Conservation (phyloP, 176 grass and related monocot genomes). For the Carex pumila region DNA sequence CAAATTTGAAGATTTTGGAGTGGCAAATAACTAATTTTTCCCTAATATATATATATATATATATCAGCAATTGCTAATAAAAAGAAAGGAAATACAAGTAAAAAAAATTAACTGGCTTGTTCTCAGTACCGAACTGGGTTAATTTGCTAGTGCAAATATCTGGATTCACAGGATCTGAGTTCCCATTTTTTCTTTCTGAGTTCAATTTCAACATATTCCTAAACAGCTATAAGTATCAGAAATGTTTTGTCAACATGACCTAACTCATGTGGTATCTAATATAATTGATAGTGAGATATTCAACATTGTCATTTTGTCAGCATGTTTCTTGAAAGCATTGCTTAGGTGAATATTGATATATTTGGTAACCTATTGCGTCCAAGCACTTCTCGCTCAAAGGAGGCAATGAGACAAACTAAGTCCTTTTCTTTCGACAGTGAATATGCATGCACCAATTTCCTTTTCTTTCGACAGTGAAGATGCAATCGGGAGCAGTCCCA, state of each 20-base stretch:
- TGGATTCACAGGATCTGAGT: neutral
- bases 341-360: neutral
- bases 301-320: neutral
- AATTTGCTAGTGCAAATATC: neutral
- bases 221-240: neutral
- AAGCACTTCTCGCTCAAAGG: slow-evolving; percentile 13
- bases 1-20: too few relatives aligned
- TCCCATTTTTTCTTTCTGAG: neutral
- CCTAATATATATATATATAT: too few relatives aligned
- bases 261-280: neutral
- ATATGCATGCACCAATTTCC: neutral
- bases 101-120: neutral
- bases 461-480: neutral
- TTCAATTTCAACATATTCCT: neutral
- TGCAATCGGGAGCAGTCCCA: too few relatives aligned
- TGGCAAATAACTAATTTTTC: too few relatives aligned
- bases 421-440: neutral
- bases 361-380: slow-evolving; percentile 5
- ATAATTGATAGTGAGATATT: neutral
- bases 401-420: neutral
- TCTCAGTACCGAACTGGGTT: neutral
- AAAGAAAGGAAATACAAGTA: neutral
- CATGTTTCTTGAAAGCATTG: slow-evolving; percentile 11
- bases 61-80: neutral
- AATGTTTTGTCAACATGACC: neutral